Percentiles rank a stretch among this genome's conserved stretches.
Conservation (phyloP, 2,329 filamentous ascomycete species). For the Neocatenulostroma microsporum region DNA sequence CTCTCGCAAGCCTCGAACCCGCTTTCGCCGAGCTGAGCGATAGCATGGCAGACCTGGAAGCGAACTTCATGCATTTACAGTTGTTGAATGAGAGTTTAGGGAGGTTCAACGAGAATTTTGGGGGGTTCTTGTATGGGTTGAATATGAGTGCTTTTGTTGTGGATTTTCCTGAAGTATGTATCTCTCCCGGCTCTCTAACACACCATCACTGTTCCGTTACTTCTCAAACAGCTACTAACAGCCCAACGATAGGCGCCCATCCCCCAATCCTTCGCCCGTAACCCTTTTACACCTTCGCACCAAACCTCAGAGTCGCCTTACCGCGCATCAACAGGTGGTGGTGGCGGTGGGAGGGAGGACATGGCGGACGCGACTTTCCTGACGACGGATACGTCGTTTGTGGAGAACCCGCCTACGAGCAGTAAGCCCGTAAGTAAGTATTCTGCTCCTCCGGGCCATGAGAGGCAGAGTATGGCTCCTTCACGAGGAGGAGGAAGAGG, state of each 20-base stretch:
- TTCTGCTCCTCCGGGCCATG: constrained; percentile 8
- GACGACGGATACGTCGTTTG: constrained; percentile 85
- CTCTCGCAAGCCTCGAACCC: constrained; percentile 76
- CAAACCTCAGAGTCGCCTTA: no score
- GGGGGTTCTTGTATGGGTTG: constrained; percentile 86
- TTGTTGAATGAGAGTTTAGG: constrained; percentile 92
- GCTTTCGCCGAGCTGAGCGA: constrained; percentile 90
- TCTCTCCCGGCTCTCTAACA: background rate
- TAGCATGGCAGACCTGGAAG: constrained; percentile 89
- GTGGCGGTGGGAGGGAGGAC: no score
- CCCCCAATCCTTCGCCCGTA: constrained; percentile 67
- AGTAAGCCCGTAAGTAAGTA: constrained; percentile 38
- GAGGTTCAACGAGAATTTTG: constrained; percentile 92
- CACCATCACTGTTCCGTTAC: background rate
- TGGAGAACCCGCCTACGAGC: constrained; percentile 63
- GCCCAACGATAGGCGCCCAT: constrained; percentile 61
- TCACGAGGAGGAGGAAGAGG: constrained; percentile 5
- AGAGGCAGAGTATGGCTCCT: constrained; percentile 4
- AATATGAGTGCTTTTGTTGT: constrained; percentile 99
- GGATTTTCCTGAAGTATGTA: constrained; percentile 79
- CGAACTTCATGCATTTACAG: constrained; percentile 95
- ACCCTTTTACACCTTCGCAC: constrained; percentile 14
- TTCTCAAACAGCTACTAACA: background rate
- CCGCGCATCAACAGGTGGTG: no score
- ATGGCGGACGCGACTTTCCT: constrained; percentile 83